Evolutionary conservation across 371 early-diverging fungal species (phyloP).

Genomic region (Apophysomyces elegans): DNA sequence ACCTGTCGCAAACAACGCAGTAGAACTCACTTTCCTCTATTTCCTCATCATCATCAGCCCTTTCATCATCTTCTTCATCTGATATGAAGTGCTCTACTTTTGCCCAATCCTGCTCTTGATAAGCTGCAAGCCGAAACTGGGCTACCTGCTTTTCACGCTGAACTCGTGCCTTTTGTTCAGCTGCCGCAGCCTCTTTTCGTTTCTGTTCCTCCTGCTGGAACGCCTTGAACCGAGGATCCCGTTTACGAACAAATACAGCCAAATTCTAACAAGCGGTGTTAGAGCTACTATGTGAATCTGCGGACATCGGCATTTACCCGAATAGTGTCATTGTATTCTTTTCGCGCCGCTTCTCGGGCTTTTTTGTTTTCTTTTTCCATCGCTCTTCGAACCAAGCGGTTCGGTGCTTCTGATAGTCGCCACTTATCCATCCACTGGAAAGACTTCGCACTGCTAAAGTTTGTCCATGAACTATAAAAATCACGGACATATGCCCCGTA

Average conservation of each 20-base stretch:
- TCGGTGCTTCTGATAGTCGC: constrained; percentile 80
- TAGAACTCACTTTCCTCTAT: constrained; percentile 54
- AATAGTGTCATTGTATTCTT: constrained; percentile 88
- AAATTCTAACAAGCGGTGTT: constrained; percentile 40
- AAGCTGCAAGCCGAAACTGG: constrained; percentile 53
- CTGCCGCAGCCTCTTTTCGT: constrained; percentile 52
- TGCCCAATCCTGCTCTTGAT: constrained; percentile 69
- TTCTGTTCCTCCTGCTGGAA: constrained; percentile 57
- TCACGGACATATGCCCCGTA: constrained; percentile 53
- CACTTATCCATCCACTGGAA: constrained; percentile 93
- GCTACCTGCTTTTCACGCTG: constrained; percentile 59
- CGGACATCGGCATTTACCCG: constrained; percentile 42
- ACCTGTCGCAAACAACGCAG: constrained; percentile 85
- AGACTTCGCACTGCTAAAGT: constrained; percentile 78
- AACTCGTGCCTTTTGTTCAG: constrained; percentile 55
- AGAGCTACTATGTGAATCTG: too few species aligned
- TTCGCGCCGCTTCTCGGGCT: constrained; percentile 78
- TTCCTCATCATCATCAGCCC: constrained; percentile 45
- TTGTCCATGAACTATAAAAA: constrained; percentile 81
- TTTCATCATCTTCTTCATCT: constrained; percentile 32
- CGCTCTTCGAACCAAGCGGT: constrained; percentile 76
- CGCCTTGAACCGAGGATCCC: constrained; percentile 77
- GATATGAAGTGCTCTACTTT: constrained; percentile 46
- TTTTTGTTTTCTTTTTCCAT: constrained; percentile 95
- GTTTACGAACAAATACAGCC: constrained; percentile 66